Evolutionary conservation across 2,329 filamentous ascomycete genomes (phyloP).

Genomic region (Aspergillus eucalypticola): DNA sequence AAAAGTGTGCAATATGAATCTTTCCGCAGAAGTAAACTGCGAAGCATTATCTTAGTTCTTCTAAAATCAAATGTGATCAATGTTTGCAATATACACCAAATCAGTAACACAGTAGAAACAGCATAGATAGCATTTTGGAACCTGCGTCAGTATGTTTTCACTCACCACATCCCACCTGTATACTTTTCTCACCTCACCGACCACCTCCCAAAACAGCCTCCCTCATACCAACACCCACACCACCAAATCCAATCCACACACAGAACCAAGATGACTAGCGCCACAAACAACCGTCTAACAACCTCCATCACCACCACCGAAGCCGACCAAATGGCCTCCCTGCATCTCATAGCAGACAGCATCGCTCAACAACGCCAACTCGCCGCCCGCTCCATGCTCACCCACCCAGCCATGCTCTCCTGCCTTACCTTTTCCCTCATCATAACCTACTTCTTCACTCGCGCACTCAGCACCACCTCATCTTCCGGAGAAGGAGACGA

Average conservation of each 20-base stretch:
- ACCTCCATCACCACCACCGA: slow-evolving; percentile 43
- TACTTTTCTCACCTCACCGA: background rate
- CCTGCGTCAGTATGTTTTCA: background rate
- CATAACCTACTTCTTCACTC: slow-evolving; percentile 38
- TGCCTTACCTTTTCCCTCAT: slow-evolving; percentile 41
- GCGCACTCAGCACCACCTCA: slow-evolving; percentile 36
- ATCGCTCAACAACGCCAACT: slow-evolving; percentile 78
- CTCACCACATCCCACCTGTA: background rate
- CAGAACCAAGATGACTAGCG: background rate
- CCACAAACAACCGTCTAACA: slow-evolving; percentile 17
- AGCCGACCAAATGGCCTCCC: slow-evolving; percentile 64
- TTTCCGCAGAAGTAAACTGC: too few relatives aligned
- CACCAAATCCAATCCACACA: background rate
- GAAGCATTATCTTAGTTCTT: too few relatives aligned
- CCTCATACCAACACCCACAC: background rate
- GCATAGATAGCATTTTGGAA: background rate
- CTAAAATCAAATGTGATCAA: too few relatives aligned
- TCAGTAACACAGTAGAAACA: background rate
- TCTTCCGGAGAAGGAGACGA: background rate
- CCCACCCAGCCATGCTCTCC: slow-evolving; percentile 56
- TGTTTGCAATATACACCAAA: too few relatives aligned
- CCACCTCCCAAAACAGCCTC: too few relatives aligned
- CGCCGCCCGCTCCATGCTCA: slow-evolving; percentile 63
- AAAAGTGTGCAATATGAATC: too few relatives aligned
- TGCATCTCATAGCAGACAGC: slow-evolving; percentile 76